Percentiles rank a stretch among this genome's conserved stretches.
Conservation (phyloP, 805 yeast genomes). For the Ogataea corticis region DNA sequence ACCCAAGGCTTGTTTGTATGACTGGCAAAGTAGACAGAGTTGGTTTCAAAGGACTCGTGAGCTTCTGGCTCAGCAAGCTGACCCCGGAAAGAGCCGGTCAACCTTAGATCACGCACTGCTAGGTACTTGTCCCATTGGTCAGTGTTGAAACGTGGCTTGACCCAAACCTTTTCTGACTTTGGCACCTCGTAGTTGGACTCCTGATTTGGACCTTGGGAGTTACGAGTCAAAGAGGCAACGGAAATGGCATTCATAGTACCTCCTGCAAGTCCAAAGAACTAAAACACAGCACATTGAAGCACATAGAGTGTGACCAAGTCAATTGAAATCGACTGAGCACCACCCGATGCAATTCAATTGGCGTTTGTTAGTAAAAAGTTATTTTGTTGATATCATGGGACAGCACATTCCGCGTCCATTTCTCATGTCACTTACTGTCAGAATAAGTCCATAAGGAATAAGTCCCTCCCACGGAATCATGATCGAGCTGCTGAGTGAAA, state of each 20-base stretch:
- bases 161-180: slow-evolving; percentile 45
- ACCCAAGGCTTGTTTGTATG: slow-evolving; percentile 38
- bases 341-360: neutral
- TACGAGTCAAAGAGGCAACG: slow-evolving; percentile 32
- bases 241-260: slow-evolving; percentile 42
- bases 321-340: neutral
- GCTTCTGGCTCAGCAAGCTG: slow-evolving; percentile 68
- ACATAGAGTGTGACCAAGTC: neutral
- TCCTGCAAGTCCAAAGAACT: slow-evolving; percentile 55
- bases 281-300: neutral
- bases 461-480: slow-evolving; percentile 74
- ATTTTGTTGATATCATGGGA: neutral
- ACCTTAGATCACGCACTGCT: slow-evolving; percentile 73
- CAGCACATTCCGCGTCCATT: neutral
- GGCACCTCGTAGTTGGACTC: slow-evolving; percentile 42
- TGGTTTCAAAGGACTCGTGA: slow-evolving; percentile 77
- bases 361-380: neutral
- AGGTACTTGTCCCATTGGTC: slow-evolving; percentile 55
- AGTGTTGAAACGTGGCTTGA: slow-evolving; percentile 52
- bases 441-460: slow-evolving; percentile 59
- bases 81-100: slow-evolving; percentile 74
- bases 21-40: slow-evolving; percentile 44
- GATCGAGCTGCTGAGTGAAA: slow-evolving; percentile 3
- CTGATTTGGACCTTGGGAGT: slow-evolving; percentile 36
- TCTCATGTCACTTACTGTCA: slow-evolving; percentile 40